These are phyloP conservation scores for Asclepias syriaca DNA, from an alignment of 257 asterid genomes.

Conservation along the genomic window DNA sequence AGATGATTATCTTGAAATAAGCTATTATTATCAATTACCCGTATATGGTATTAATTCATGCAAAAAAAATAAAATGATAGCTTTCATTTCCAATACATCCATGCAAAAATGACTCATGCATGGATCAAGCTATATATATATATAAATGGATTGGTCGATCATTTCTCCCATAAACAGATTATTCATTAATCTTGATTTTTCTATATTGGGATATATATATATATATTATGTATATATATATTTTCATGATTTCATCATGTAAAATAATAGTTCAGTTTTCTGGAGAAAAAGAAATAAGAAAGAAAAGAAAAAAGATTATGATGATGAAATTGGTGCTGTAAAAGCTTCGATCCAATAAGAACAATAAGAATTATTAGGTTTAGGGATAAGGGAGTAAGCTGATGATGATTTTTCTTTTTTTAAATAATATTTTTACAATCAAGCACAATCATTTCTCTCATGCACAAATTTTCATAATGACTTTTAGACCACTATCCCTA, in stretches of 20 bases:
- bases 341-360: neutral
- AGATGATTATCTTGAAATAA: conserved; percentile 4
- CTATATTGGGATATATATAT: neutral
- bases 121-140: neutral
- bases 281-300: too few species aligned
- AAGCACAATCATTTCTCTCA: conserved; percentile 29
- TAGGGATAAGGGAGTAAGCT: neutral
- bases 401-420: neutral
- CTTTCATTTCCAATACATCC: neutral
- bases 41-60: neutral
- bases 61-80: neutral
- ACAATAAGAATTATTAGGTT: neutral
- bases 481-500: conserved; percentile 9
- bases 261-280: neutral
- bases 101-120: neutral
- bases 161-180: neutral
- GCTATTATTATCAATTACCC: conserved; percentile 1
- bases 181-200: neutral
- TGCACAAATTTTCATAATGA: conserved; percentile 37
- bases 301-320: neutral
- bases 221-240: neutral
- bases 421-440: neutral
- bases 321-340: neutral
- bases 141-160: neutral
- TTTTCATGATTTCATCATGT: neutral